These are phyloP conservation scores for Pseudogymnoascus sp. DNA, from an alignment of 2,329 filamentous ascomycete species.

Conservation along the genomic window DNA sequence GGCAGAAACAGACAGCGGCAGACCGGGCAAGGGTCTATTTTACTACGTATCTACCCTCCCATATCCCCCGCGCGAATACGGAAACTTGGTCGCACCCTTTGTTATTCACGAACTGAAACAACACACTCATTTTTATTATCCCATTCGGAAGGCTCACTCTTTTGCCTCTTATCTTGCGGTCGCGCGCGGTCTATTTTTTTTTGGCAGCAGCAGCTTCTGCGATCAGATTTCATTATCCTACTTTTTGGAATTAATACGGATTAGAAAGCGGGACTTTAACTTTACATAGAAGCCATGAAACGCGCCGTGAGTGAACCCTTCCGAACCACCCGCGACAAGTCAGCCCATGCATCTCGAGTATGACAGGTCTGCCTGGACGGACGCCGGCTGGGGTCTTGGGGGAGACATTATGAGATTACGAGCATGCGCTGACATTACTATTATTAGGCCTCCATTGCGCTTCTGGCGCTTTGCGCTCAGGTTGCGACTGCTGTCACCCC, in stretches of 20 bases:
- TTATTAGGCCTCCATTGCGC: constrained; percentile 5
- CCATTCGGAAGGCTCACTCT: not conserved
- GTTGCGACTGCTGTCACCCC: constrained; percentile 48
- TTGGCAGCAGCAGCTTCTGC: not conserved
- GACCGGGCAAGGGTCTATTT: not conserved
- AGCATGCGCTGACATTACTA: not conserved
- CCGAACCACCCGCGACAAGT: not conserved
- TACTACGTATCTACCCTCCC: not conserved
- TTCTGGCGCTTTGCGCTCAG: constrained; percentile 23
- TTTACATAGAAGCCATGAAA: not conserved
- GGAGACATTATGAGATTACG: not conserved
- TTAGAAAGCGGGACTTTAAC: not conserved
- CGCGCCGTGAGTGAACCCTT: constrained; percentile 3
- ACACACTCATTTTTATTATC: not conserved
- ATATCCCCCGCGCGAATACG: not conserved
- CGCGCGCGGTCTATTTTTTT: not conserved
- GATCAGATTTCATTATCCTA: not conserved
- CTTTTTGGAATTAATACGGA: not conserved
- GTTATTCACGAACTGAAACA: not conserved
- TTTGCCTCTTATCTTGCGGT: not conserved
- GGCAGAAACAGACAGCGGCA: not conserved
- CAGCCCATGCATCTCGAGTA: not conserved
- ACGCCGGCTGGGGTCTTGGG: not conserved
- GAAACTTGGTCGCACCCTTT: not conserved
- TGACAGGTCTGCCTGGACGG: not conserved